phyloP scores from a whole-genome alignment of 371 early-diverging fungal species.

The Mucor plumbeus region DNA sequence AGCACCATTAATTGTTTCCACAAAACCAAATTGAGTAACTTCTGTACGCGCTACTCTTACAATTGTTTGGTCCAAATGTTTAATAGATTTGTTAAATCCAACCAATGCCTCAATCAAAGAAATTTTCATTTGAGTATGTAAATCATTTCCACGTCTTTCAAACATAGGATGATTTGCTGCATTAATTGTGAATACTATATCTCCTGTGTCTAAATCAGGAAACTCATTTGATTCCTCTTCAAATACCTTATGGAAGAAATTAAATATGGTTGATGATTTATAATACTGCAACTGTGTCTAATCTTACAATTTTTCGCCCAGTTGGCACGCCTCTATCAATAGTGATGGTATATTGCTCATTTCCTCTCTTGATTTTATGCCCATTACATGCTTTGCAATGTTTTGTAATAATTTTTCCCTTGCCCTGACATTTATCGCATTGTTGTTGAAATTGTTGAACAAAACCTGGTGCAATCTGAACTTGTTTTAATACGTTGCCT shows the following conservation, averaged over 20 bases:
- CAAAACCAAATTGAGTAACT: constrained; percentile 72
- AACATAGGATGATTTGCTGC: constrained; percentile 83
- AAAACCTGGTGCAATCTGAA: constrained; percentile 91
- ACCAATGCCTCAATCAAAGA: constrained; percentile 86
- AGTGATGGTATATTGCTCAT: constrained; percentile 78
- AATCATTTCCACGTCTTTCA: constrained; percentile 81
- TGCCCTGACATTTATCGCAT: constrained; percentile 90
- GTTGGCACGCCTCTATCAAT: constrained; percentile 90
- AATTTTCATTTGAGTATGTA: constrained; percentile 82
- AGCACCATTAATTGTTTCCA: constrained; percentile 77
- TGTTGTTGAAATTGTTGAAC: constrained; percentile 91
- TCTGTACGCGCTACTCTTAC: constrained; percentile 64
- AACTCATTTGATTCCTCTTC: constrained; percentile 93
- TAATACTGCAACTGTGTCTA: neutral
- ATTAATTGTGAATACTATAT: constrained; percentile 83
- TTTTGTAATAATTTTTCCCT: constrained; percentile 82
- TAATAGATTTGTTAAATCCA: constrained; percentile 84
- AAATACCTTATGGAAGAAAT: constrained; percentile 46
- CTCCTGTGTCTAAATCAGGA: constrained; percentile 88
- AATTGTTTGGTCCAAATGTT: constrained; percentile 82
- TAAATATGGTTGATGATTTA: neutral
- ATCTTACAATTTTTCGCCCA: constrained; percentile 65
- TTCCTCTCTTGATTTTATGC: constrained; percentile 81
- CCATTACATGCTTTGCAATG: constrained; percentile 88
- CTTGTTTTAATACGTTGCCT: constrained; percentile 82